These are phyloP conservation scores for Suillus ampliporus DNA, from an alignment of 768 basidiomycete species.

Conservation along the genomic window DNA sequence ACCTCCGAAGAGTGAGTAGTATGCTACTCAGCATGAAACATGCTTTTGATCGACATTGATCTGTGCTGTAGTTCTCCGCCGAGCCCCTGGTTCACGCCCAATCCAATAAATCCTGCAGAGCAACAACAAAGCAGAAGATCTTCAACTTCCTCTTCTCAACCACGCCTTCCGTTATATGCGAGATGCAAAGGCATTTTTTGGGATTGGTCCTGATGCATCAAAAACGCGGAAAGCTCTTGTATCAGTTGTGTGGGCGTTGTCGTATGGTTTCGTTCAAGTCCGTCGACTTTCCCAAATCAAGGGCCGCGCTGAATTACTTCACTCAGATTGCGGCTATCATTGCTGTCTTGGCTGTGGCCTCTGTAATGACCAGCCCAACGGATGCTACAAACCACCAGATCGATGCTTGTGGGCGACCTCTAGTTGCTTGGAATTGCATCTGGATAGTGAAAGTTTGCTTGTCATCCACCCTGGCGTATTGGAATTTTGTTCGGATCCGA, in stretches of 20 bases:
- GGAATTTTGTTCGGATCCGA: constrained; percentile 54
- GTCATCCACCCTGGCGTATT: constrained; percentile 55
- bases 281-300: constrained; percentile 18
- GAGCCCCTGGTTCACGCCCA: neutral
- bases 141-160: neutral
- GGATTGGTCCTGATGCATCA: constrained; percentile 58
- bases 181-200: constrained; percentile 48
- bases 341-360: constrained; percentile 53
- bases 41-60: constrained; percentile 1
- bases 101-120: neutral
- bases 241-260: constrained; percentile 54
- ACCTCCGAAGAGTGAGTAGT: constrained; percentile 12
- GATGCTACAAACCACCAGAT: constrained; percentile 55
- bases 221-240: constrained; percentile 58
- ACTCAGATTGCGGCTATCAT: constrained; percentile 57
- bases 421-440: constrained; percentile 70
- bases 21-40: neutral
- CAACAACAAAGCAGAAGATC: constrained; percentile 5
- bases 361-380: constrained; percentile 52
- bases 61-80: neutral
- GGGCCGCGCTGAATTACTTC: constrained; percentile 17
- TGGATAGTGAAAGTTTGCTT: constrained; percentile 64
- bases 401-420: constrained; percentile 63
- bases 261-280: constrained; percentile 61
- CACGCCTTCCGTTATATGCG: constrained; percentile 24